phyloP scores from a whole-genome alignment of 1,139 yeast species.

The Taphrina confusa region DNA sequence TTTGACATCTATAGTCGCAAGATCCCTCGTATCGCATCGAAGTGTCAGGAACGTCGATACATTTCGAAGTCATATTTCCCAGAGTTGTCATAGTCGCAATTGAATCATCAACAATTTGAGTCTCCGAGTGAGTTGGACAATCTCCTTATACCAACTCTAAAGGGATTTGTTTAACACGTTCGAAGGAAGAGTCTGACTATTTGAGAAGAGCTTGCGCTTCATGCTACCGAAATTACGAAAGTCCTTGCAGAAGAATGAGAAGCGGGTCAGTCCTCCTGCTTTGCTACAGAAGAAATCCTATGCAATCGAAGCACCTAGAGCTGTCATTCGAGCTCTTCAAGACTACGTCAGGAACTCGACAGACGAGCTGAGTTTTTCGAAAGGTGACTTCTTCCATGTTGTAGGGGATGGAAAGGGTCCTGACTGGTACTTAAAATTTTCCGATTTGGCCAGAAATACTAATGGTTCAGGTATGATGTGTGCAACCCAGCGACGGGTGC shows the following conservation, averaged over 20 bases:
- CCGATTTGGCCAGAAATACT: slow-evolving; percentile 41
- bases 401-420: slow-evolving; percentile 60
- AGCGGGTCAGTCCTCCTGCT: slow-evolving; percentile 19
- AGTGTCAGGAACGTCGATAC: no score
- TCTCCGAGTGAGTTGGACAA: no score
- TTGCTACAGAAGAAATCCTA: slow-evolving; percentile 7
- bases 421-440: slow-evolving; percentile 58
- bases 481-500: slow-evolving; percentile 77
- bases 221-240: slow-evolving; percentile 23
- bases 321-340: slow-evolving; percentile 71
- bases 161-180: no score
- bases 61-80: no score
- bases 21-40: no score
- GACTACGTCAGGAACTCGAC: slow-evolving; percentile 79
- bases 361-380: slow-evolving; percentile 72
- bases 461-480: slow-evolving; percentile 76
- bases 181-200: no score
- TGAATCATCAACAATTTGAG: no score
- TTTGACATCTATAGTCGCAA: no score
- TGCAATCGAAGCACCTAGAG: slow-evolving; percentile 38
- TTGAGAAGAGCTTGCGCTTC: no score
- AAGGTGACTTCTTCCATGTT: slow-evolving; percentile 90
- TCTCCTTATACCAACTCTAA: no score
- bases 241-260: slow-evolving; percentile 24
- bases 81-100: no score